phyloP scores from a whole-genome alignment of 2,329 filamentous ascomycete genomes.

The Exophiala sp. region DNA sequence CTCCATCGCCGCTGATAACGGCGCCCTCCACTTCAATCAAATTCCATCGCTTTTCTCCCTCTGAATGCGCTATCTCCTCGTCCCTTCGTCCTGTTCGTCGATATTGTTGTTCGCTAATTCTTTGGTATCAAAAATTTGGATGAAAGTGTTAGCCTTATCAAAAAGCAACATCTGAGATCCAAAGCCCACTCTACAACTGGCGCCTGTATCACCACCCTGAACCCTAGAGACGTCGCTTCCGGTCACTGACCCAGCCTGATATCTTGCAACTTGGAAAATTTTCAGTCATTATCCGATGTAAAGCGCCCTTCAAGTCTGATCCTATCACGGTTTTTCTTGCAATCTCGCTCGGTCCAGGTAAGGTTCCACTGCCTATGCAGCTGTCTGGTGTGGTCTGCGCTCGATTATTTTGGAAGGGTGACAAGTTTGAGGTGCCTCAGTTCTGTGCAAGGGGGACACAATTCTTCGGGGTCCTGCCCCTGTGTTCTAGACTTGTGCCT shows the following conservation, averaged over 20 bases:
- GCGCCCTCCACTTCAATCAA: neutral
- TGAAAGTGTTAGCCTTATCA: neutral
- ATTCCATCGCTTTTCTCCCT: neutral
- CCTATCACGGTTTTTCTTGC: neutral
- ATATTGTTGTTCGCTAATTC: neutral
- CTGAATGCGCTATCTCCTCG: neutral
- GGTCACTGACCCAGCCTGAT: neutral
- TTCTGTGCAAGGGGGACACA: neutral
- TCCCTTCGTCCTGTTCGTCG: neutral
- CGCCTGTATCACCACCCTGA: neutral
- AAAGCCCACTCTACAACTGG: neutral
- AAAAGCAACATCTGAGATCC: neutral
- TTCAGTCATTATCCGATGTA: neutral
- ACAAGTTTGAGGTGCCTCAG: too few relatives aligned
- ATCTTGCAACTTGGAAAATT: constrained; percentile 1
- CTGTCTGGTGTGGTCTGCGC: neutral
- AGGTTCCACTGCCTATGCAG: neutral
- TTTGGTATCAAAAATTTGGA: neutral
- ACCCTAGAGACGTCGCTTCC: neutral
- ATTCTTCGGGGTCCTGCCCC: neutral
- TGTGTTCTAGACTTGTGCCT: neutral
- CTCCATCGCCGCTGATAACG: neutral
- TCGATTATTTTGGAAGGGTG: too few relatives aligned
- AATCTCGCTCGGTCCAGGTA: neutral
- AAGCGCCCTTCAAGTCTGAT: neutral